phyloP scores from a whole-genome alignment of 2,329 filamentous ascomycete species.

The Plectosphaerella cucumerina region DNA sequence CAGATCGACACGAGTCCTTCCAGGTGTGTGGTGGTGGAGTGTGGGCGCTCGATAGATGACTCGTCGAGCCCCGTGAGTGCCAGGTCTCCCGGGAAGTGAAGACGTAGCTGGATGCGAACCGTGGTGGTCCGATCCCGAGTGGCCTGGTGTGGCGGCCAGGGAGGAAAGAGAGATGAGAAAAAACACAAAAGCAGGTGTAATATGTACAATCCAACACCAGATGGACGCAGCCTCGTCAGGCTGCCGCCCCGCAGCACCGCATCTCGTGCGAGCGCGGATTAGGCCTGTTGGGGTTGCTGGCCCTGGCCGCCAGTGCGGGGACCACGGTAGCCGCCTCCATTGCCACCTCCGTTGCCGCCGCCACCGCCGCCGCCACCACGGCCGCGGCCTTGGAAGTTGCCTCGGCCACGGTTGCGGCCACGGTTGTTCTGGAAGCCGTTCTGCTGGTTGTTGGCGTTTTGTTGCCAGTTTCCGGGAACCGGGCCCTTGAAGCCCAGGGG shows the following conservation, averaged over 20 bases:
- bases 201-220: not conserved
- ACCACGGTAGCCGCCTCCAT: constrained; percentile 16
- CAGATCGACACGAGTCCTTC: too few species aligned
- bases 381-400: constrained; percentile 23
- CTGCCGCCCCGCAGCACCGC: constrained; percentile 8
- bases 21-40: too few species aligned
- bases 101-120: too few species aligned
- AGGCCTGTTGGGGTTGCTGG: constrained; percentile 25
- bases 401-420: constrained; percentile 18
- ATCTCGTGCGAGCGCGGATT: constrained; percentile 5
- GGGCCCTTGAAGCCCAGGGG: constrained; percentile 23
- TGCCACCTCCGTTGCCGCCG: constrained; percentile 13
- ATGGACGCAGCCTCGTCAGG: not conserved
- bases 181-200: not conserved
- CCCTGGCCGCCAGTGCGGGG: constrained; percentile 15
- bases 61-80: too few species aligned
- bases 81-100: too few species aligned
- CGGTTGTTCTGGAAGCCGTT: constrained; percentile 26
- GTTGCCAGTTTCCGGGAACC: constrained; percentile 20
- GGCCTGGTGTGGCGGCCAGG: not conserved
- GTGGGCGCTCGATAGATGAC: too few species aligned
- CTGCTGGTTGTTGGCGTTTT: constrained; percentile 21
- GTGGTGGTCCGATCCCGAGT: not conserved
- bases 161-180: not conserved
- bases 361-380: constrained; percentile 19